Percentiles rank a stretch among this genome's conserved stretches.
phyloP scores from a whole-genome alignment of 2,329 filamentous ascomycete species.

The Biscogniauxia mediterranea region DNA sequence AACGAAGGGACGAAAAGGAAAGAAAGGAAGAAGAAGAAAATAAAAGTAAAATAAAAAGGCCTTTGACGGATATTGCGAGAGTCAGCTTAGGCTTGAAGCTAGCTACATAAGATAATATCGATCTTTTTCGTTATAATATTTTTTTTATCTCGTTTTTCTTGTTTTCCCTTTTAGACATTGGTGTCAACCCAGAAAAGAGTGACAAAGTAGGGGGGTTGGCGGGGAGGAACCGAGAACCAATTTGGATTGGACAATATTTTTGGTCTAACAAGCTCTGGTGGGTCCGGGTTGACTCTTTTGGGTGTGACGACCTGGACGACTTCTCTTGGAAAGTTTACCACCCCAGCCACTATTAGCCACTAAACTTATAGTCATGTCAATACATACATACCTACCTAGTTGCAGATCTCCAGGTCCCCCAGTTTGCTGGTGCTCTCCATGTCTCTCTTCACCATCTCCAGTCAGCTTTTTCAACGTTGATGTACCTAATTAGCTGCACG shows the following conservation, averaged over 20 bases:
- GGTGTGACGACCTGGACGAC: slow-evolving; percentile 18
- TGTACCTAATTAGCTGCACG: background rate
- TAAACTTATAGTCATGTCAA: slow-evolving; percentile 8
- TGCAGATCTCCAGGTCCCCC: too few species aligned
- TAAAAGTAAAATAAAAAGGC: slow-evolving; percentile 5
- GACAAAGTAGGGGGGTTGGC: slow-evolving; percentile 16
- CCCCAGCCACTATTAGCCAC: slow-evolving; percentile 9
- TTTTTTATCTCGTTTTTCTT: slow-evolving; percentile 11
- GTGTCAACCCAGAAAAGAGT: slow-evolving; percentile 4
- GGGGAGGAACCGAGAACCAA: slow-evolving; percentile 22
- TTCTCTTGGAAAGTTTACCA: slow-evolving; percentile 11
- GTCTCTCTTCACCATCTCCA: background rate
- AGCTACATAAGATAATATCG: background rate
- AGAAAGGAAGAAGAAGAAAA: slow-evolving; percentile 4
- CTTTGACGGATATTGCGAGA: slow-evolving; percentile 12
- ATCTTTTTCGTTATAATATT: background rate
- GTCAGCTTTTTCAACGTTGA: background rate
- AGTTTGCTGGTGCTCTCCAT: too few species aligned
- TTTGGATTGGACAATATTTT: slow-evolving; percentile 23
- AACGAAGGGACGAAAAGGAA: background rate
- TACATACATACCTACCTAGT: slow-evolving; percentile 1
- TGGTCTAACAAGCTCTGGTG: slow-evolving; percentile 6
- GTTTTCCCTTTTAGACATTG: slow-evolving; percentile 14
- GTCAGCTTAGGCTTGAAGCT: slow-evolving; percentile 9
- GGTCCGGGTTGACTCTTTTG: slow-evolving; percentile 13